phyloP scores from a whole-genome alignment of 352 stramenopile genomes.

The Phytophthora tentaculata region DNA sequence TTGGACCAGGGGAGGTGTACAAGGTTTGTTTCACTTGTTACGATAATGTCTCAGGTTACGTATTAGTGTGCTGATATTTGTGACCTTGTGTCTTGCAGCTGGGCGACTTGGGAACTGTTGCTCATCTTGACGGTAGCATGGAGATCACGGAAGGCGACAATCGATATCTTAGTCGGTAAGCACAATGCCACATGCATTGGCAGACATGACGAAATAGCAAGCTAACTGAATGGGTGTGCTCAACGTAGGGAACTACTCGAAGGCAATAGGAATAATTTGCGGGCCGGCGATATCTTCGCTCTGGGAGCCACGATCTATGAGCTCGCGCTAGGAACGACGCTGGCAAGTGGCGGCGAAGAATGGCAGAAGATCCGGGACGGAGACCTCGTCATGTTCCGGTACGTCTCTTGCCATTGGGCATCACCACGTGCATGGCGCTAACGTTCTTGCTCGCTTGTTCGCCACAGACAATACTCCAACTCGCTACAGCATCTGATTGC shows the following conservation, averaged over 20 bases:
- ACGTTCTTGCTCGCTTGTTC: conserved; percentile 14
- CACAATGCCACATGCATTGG: neutral
- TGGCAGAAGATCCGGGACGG: conserved; percentile 90
- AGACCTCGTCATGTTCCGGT: conserved; percentile 82
- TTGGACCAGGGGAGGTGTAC: conserved; percentile 68
- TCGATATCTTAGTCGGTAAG: conserved; percentile 82
- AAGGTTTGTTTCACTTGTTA: conserved; percentile 51
- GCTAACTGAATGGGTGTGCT: neutral
- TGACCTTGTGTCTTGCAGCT: conserved; percentile 38
- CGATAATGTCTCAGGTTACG: neutral
- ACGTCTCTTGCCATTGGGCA: conserved; percentile 13
- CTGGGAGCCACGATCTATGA: conserved; percentile 88
- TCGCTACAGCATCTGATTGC: conserved; percentile 87
- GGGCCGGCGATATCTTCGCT: conserved; percentile 85
- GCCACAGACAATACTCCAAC: conserved; percentile 82
- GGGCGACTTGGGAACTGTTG: conserved; percentile 82
- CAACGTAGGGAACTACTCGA: conserved; percentile 73
- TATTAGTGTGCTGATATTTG: conserved; percentile 7
- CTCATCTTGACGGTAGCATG: conserved; percentile 79
- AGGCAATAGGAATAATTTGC: conserved; percentile 77
- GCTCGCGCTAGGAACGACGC: conserved; percentile 67
- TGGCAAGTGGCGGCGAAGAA: conserved; percentile 78
- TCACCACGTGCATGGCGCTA: conserved; percentile 11
- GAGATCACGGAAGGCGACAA: conserved; percentile 90
- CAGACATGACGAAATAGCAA: neutral